Evolutionary conservation across 495 filamentous ascomycete species (phyloP).

Genomic region (Xylaria castorea): DNA sequence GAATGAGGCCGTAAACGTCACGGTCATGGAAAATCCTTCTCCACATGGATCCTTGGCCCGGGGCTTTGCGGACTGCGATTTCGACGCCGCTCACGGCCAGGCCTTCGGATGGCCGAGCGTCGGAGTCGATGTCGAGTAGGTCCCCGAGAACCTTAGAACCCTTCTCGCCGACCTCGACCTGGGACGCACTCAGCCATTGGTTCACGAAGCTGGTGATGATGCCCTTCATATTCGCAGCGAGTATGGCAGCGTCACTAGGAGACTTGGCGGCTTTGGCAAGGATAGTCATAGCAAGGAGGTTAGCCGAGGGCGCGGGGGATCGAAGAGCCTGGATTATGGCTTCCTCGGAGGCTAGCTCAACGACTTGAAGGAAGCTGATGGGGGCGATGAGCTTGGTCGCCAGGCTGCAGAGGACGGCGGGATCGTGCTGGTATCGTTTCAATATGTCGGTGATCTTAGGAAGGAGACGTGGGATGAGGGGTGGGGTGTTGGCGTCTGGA

Average conservation of each 20-base stretch:
- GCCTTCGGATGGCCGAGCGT: constrained; percentile 55
- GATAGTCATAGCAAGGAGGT: constrained; percentile 72
- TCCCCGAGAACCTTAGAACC: constrained; percentile 70
- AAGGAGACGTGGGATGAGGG: constrained; percentile 56
- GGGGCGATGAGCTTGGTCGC: constrained; percentile 61
- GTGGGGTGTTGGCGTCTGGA: constrained; percentile 52
- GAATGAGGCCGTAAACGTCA: constrained; percentile 69
- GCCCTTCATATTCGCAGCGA: constrained; percentile 65
- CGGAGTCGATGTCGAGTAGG: constrained; percentile 72
- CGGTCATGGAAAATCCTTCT: constrained; percentile 70
- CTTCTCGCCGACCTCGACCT: constrained; percentile 76
- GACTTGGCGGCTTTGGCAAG: constrained; percentile 71
- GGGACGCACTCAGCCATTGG: constrained; percentile 73
- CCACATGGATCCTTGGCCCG: constrained; percentile 76
- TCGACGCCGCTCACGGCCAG: constrained; percentile 39
- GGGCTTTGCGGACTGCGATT: constrained; percentile 44
- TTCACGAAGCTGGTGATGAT: constrained; percentile 67
- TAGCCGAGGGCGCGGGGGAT: constrained; percentile 68
- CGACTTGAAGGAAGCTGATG: constrained; percentile 55
- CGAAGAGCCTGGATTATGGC: constrained; percentile 62
- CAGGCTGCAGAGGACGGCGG: constrained; percentile 55
- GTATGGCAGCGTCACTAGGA: constrained; percentile 68
- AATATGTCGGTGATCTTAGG: constrained; percentile 57
- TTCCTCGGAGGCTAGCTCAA: constrained; percentile 60
- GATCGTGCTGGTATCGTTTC: constrained; percentile 57